These are phyloP conservation scores for Persicaria maculosa DNA, from an alignment of 148 eudicot species.

Conservation along the genomic window DNA sequence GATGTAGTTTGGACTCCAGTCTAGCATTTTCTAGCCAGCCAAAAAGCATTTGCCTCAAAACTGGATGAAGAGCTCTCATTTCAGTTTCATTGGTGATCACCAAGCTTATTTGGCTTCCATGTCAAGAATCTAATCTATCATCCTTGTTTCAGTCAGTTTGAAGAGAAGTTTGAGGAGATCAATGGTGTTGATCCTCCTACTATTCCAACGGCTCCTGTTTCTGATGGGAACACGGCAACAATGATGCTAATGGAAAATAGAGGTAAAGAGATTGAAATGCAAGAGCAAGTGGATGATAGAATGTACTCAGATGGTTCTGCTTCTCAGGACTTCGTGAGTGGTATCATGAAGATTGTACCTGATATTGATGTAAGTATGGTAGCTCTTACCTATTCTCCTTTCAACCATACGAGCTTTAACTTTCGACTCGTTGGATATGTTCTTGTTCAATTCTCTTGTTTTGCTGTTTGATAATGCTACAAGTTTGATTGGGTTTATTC, in stretches of 20 bases:
- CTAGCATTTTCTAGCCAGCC: neutral
- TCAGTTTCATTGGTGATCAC: neutral
- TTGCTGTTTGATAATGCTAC: too few species aligned
- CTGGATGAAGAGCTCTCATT: neutral
- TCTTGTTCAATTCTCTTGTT: neutral
- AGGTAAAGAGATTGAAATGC: conserved; percentile 32
- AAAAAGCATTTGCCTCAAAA: neutral
- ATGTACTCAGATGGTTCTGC: conserved; percentile 43
- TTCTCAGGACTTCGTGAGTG: conserved; percentile 69
- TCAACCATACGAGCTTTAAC: neutral
- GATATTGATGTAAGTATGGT: conserved; percentile 82
- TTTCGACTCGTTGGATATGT: neutral
- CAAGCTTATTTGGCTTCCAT: neutral
- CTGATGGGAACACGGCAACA: conserved; percentile 25
- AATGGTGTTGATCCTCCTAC: conserved; percentile 49
- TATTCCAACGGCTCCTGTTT: conserved; percentile 40
- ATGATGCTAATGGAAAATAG: conserved; percentile 26
- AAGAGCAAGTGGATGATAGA: conserved; percentile 37
- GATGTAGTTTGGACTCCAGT: too few species aligned
- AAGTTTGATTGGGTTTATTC: too few species aligned
- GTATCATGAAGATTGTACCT: conserved; percentile 98
- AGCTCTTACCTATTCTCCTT: neutral
- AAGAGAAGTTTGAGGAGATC: conserved; percentile 91
- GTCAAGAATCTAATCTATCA: neutral
- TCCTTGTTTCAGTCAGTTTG: conserved; percentile 66